A percentile compares a stretch with the other conserved stretches of the same genome.
Evolutionary conservation across 2,329 filamentous ascomycete species (phyloP).

Genomic region (Xylariaceae sp.): DNA sequence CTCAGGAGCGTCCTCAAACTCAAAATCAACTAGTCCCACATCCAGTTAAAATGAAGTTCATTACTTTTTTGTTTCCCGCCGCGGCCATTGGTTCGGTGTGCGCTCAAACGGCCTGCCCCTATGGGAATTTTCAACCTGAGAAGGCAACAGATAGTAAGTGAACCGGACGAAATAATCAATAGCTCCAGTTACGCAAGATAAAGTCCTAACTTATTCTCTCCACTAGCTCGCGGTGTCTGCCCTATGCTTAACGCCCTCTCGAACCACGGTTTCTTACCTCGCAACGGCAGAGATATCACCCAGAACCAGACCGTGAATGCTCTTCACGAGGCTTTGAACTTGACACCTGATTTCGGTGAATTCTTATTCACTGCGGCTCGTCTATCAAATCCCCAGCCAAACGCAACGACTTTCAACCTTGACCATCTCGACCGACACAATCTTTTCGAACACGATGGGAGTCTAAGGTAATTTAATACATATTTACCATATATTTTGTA

Average conservation of each 20-base stretch:
- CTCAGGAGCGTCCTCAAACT: too few relatives aligned
- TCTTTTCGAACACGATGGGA: constrained; percentile 56
- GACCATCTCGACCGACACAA: constrained; percentile 54
- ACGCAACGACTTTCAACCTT: constrained; percentile 51
- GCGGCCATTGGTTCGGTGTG: constrained; percentile 14
- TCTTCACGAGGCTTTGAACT: constrained; percentile 49
- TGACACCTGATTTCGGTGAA: constrained; percentile 46
- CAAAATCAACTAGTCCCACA: neutral
- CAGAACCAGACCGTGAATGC: constrained; percentile 45
- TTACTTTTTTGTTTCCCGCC: constrained; percentile 15
- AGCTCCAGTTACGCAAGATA: neutral
- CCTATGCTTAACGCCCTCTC: constrained; percentile 59
- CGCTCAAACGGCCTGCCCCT: constrained; percentile 10
- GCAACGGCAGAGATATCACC: constrained; percentile 51
- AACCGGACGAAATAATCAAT: neutral
- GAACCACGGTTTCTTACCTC: constrained; percentile 57
- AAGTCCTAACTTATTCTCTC: constrained; percentile 7
- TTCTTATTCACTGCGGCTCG: constrained; percentile 52
- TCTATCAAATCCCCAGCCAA: constrained; percentile 49
- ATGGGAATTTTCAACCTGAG: constrained; percentile 19
- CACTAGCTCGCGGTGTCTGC: constrained; percentile 41
- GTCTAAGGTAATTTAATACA: constrained; percentile 43
- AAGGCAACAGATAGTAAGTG: constrained; percentile 24
- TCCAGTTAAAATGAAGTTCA: constrained; percentile 20
- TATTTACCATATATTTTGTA: neutral